Conservation (phyloP, 2,329 filamentous ascomycete genomes). For the Apiospora phragmitis region DNA sequence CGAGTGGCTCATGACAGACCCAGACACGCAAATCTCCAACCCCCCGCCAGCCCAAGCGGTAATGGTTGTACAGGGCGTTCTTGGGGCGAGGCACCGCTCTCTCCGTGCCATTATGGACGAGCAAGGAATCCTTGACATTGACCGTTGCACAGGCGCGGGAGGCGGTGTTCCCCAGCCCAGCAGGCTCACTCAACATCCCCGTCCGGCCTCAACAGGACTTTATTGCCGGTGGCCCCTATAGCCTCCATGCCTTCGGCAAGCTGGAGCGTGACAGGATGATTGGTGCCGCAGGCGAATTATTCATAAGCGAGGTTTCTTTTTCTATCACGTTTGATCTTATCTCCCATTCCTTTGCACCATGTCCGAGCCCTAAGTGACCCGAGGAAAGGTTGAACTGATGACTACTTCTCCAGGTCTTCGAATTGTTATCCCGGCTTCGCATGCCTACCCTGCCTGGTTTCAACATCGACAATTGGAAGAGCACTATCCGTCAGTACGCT, state of each 20-base stretch:
- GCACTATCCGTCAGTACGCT: constrained; percentile 44
- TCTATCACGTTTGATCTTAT: not conserved
- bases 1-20: constrained; percentile 35
- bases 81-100: not conserved
- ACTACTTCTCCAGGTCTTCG: constrained; percentile 38
- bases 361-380: not conserved
- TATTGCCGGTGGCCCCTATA: not conserved
- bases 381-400: not conserved
- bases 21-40: not conserved
- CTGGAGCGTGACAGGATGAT: constrained; percentile 27
- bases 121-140: not conserved
- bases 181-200: not conserved
- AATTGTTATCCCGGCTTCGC: constrained; percentile 35
- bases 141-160: not conserved
- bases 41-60: not conserved
- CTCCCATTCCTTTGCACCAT: not conserved
- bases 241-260: constrained; percentile 12
- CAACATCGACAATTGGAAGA: constrained; percentile 44
- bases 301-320: constrained; percentile 18
- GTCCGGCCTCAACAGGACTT: not conserved
- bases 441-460: constrained; percentile 36
- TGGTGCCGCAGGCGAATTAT: constrained; percentile 30
- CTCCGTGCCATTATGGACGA: not conserved
- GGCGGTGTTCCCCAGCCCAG: not conserved
- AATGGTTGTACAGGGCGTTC: not conserved